Conservation (phyloP, 1,284 basidiomycete species). For the Leccinum angustisporum region DNA sequence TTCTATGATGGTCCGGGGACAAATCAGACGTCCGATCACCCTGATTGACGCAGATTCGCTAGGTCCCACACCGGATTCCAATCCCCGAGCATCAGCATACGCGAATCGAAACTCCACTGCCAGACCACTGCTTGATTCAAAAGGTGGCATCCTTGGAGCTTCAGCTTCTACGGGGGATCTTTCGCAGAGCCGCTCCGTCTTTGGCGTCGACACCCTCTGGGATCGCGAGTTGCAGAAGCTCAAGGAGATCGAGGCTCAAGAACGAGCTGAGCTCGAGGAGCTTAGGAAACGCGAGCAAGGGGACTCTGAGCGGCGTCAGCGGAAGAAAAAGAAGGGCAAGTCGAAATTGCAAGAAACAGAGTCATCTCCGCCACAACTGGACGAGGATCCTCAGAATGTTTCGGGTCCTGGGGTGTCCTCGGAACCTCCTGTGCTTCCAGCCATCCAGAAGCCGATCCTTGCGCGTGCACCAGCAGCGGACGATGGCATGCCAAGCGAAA, state of each 20-base stretch:
- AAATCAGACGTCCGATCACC: conserved; percentile 55
- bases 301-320: conserved; percentile 40
- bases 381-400: conserved; percentile 13
- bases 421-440: conserved; percentile 57
- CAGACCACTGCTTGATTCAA: conserved; percentile 62
- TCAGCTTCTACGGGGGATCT: conserved; percentile 33
- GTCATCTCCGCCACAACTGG: conserved; percentile 14
- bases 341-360: conserved; percentile 44
- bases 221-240: conserved; percentile 76
- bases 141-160: conserved; percentile 34
- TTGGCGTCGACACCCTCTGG: conserved; percentile 81
- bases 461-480: conserved; percentile 45
- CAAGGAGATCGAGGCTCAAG: conserved; percentile 65
- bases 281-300: conserved; percentile 43
- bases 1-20: conserved; percentile 77
- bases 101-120: conserved; percentile 49
- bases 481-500: conserved; percentile 49
- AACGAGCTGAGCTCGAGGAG: conserved; percentile 53
- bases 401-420: conserved; percentile 36
- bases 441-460: conserved; percentile 47
- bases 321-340: conserved; percentile 45
- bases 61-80: conserved; percentile 29
- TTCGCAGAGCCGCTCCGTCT: conserved; percentile 64
- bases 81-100: conserved; percentile 36
- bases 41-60: conserved; percentile 71